Evolutionary conservation across 2,329 filamentous ascomycete genomes (phyloP), one percentile per base, ranked within the genome.

Genomic region (Nigrospora oryzae): DNA sequence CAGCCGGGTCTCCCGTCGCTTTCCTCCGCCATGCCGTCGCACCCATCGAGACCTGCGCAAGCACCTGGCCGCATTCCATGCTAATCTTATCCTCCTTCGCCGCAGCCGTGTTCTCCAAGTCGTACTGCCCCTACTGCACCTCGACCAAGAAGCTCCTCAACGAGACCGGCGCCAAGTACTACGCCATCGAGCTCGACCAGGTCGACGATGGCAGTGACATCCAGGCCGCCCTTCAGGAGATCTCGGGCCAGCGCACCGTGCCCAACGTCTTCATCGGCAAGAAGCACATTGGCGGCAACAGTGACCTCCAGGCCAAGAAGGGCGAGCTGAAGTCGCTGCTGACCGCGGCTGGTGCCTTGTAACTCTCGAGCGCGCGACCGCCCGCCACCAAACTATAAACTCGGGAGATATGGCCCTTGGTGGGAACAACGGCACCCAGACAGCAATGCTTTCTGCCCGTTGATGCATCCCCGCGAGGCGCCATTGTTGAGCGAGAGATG

Each of bases 261-360:
- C 93, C 93, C 58, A 97, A 97, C 74, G 86, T 95, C 71, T 97
- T 86, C 75, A 97, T 98, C 68, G 71, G 71, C 56, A 71, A 89
- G 71, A 73, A 94, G 73, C 91, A 96, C 70, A 94, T 98, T 64
- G 93, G 93, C 51, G 93, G 93, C 55, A 97, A 97, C 79, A 95
- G 89, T 19, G 91, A 93, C 56, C 66, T 94, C 52, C 84, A 90
- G 69, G 74, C 69, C 43, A 64, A 64, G 43, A 79, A 75, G 67
- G 79, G 78, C 66, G 63, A 94, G 53, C 68, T 97, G 44, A 76
- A 81, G 54, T 58, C 59, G 31, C 65, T 93, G 55, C 69, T 87
- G 62, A 75, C 77, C 68, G 71, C 71, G 40, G 84, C 80, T 51
- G 75, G 76, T 58, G 84, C 83, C 53, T 49, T 83, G 51, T 86